These are phyloP conservation scores for Acrodontium crateriforme DNA, from an alignment of 2,329 filamentous ascomycete species.

Conservation along the genomic window DNA sequence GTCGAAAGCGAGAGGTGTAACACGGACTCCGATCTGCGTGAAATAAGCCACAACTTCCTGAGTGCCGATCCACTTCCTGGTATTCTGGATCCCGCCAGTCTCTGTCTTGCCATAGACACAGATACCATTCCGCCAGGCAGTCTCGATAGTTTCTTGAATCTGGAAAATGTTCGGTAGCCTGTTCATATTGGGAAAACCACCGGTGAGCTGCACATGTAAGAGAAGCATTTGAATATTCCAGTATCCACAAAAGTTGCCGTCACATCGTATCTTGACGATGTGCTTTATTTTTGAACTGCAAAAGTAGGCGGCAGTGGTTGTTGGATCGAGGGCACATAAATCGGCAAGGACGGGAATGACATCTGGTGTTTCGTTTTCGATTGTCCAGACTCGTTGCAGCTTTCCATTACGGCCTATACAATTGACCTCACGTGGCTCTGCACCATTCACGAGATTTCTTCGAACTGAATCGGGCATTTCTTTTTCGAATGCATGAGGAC, in stretches of 20 bases:
- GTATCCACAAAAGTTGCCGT: constrained; percentile 90
- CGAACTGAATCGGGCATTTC: constrained; percentile 32
- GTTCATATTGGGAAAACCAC: constrained; percentile 7
- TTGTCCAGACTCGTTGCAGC: constrained; percentile 26
- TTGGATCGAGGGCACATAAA: constrained; percentile 43
- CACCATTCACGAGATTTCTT: constrained; percentile 26
- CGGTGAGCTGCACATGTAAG: constrained; percentile 32
- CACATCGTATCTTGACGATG: constrained; percentile 65
- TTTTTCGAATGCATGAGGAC: constrained; percentile 34
- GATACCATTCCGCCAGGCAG: constrained; percentile 75
- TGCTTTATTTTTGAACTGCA: constrained; percentile 66
- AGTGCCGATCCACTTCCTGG: constrained; percentile 90
- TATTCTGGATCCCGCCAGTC: constrained; percentile 76
- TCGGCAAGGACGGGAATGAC: constrained; percentile 33
- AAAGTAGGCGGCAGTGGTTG: constrained; percentile 59
- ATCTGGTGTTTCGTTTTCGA: constrained; percentile 32
- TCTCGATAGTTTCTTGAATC: constrained; percentile 76
- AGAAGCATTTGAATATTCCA: constrained; percentile 86
- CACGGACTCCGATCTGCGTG: constrained; percentile 43
- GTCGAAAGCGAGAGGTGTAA: constrained; percentile 38
- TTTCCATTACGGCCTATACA: constrained; percentile 29
- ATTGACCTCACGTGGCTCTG: constrained; percentile 25
- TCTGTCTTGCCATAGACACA: constrained; percentile 61
- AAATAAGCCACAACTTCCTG: constrained; percentile 78
- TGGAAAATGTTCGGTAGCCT: constrained; percentile 60